Evolutionary conservation across 169 alveolate genomes (phyloP).

Genomic region (Eimeria necatrix): DNA sequence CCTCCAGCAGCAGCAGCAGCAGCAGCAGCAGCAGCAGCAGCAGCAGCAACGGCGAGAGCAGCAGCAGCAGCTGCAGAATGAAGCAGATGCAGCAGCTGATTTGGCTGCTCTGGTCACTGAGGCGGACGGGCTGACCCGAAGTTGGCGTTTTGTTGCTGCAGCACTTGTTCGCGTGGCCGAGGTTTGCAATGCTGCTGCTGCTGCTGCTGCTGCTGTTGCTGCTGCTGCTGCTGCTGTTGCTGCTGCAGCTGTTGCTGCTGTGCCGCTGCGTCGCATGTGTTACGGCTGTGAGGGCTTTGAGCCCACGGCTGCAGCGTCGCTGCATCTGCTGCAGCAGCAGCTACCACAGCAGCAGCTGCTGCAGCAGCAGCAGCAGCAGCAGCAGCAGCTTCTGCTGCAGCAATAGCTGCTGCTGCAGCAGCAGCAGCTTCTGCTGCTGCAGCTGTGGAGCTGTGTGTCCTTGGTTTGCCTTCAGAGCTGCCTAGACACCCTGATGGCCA

Average conservation of each 20-base stretch:
- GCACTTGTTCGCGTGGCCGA: constrained; percentile 3
- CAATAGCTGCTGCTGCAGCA: not conserved
- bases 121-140: not conserved
- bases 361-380: too few species aligned
- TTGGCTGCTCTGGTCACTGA: not conserved
- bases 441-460: not conserved
- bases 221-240: too few species aligned
- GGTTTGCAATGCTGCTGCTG: not conserved
- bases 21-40: constrained; percentile 18
- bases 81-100: not conserved
- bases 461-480: not conserved
- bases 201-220: too few species aligned
- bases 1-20: constrained; percentile 22
- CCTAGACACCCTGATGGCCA: constrained; percentile 29
- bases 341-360: too few species aligned
- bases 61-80: not conserved
- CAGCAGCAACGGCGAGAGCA: not conserved
- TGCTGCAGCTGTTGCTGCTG: too few species aligned
- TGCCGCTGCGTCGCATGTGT: too few species aligned
- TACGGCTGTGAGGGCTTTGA: too few species aligned
- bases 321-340: too few species aligned
- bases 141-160: not conserved
- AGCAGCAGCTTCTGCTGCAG: not conserved
- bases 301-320: too few species aligned
- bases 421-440: too few species aligned